Percentiles rank a stretch among this genome's conserved stretches.
These are phyloP conservation scores for Conoideocrella luteorostrata DNA, from an alignment of 2,329 filamentous ascomycete genomes.

Conservation along the genomic window DNA sequence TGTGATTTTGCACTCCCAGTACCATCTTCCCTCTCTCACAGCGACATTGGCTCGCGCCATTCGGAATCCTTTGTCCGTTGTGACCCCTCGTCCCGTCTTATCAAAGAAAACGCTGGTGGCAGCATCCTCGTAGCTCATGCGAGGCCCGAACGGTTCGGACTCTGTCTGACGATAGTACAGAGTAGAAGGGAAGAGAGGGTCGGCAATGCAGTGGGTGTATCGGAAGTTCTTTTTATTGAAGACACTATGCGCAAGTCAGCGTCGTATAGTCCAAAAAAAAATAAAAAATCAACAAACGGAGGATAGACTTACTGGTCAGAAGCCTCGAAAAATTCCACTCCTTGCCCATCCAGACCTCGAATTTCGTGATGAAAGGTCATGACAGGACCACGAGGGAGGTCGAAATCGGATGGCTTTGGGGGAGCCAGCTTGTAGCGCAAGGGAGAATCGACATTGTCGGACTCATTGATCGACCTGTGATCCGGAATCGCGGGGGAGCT, in stretches of 20 bases:
- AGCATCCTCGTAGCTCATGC: slow-evolving; percentile 89
- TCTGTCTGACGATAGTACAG: slow-evolving; percentile 89
- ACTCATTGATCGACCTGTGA: slow-evolving; percentile 36
- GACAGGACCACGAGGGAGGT: slow-evolving; percentile 50
- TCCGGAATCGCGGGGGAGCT: slow-evolving; percentile 53
- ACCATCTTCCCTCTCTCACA: slow-evolving; percentile 82
- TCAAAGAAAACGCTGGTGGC: slow-evolving; percentile 81
- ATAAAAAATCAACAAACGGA: not conserved
- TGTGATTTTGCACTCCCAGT: slow-evolving; percentile 89
- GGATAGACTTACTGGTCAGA: slow-evolving; percentile 52
- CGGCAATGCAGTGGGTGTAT: slow-evolving; percentile 85
- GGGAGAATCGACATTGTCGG: slow-evolving; percentile 39
- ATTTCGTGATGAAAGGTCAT: slow-evolving; percentile 51
- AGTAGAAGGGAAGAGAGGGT: slow-evolving; percentile 77
- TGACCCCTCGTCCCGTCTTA: slow-evolving; percentile 67
- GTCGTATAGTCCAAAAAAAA: not conserved
- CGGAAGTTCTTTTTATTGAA: slow-evolving; percentile 70
- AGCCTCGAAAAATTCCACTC: slow-evolving; percentile 54
- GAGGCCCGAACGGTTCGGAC: slow-evolving; percentile 71
- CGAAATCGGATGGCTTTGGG: slow-evolving; percentile 56
- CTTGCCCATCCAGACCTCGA: slow-evolving; percentile 40
- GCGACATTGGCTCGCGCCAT: slow-evolving; percentile 88
- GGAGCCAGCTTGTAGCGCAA: slow-evolving; percentile 59
- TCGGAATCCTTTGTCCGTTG: slow-evolving; percentile 87
- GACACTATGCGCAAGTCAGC: slow-evolving; percentile 33